Percentiles rank a stretch among this genome's conserved stretches.
phyloP scores from a whole-genome alignment of 2,329 filamentous ascomycete genomes.

The Cladosporium sp. region DNA sequence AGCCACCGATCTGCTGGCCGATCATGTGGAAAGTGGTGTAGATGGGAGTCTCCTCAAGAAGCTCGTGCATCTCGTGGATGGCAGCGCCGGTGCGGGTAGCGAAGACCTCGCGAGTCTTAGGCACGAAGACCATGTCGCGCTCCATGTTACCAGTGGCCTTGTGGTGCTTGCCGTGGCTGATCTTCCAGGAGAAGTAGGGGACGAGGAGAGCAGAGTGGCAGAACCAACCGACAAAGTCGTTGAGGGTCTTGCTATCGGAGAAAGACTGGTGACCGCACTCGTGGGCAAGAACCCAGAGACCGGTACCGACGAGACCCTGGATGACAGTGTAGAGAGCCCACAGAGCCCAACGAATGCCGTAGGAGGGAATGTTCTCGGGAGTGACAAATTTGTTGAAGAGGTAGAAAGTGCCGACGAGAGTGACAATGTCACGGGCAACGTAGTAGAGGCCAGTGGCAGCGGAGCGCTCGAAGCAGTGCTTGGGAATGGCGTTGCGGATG shows the following conservation, averaged over 20 bases:
- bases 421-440: slow-evolving; percentile 77
- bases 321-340: slow-evolving; percentile 74
- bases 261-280: slow-evolving; percentile 98
- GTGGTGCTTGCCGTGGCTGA: slow-evolving; percentile 99
- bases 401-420: slow-evolving; percentile 76
- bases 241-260: slow-evolving; percentile 85
- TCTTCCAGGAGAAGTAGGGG: slow-evolving; percentile 99
- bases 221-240: slow-evolving; percentile 90
- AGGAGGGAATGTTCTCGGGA: slow-evolving; percentile 75
- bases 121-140: slow-evolving; percentile 99
- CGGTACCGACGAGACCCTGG: slow-evolving; percentile 91
- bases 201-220: slow-evolving; percentile 86
- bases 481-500: slow-evolving; percentile 93
- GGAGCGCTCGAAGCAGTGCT: slow-evolving; percentile 94
- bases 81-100: slow-evolving; percentile 73
- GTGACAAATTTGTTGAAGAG: slow-evolving; percentile 89
- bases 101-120: slow-evolving; percentile 81
- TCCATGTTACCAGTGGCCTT: slow-evolving; percentile 97
- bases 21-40: slow-evolving; percentile 74
- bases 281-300: slow-evolving; percentile 94
- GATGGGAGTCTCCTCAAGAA: slow-evolving; percentile 93
- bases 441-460: slow-evolving; percentile 74
- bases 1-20: slow-evolving; percentile 85
- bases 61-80: slow-evolving; percentile 79
- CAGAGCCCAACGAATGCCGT: slow-evolving; percentile 63